phyloP scores from a whole-genome alignment of 1,284 basidiomycete genomes.

The Thecaphora frezii region DNA sequence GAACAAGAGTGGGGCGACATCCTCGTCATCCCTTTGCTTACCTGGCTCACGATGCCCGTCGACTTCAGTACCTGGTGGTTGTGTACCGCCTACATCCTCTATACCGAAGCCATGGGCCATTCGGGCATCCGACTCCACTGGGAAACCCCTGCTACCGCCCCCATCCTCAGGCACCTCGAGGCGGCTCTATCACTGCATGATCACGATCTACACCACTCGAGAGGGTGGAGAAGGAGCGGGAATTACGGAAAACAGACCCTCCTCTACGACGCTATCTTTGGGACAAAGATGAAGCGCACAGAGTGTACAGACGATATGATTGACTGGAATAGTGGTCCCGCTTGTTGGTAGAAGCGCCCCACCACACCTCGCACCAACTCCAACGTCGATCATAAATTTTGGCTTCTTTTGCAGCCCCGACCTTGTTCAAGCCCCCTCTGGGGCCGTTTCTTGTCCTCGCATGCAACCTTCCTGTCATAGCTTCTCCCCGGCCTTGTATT shows the following conservation, averaged over 20 bases:
- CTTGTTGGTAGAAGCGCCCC: no score
- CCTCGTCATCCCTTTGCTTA: conserved; percentile 32
- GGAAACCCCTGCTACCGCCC: conserved; percentile 26
- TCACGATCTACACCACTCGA: conserved; percentile 55
- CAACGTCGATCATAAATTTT: no score
- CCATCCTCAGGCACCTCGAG: conserved; percentile 29
- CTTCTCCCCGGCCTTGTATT: no score
- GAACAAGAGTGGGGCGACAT: conserved; percentile 50
- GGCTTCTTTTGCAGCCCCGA: no score
- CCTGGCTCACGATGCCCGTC: conserved; percentile 22
- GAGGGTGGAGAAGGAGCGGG: conserved; percentile 39
- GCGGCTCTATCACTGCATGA: conserved; percentile 55
- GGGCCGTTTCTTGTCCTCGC: no score
- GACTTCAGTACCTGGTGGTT: conserved; percentile 33
- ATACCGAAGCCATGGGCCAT: conserved; percentile 47
- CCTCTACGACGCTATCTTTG: conserved; percentile 52
- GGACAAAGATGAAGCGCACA: conserved; percentile 40
- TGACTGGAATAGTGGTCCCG: conserved; percentile 17
- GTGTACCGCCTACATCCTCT: conserved; percentile 33
- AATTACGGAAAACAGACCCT: conserved; percentile 56
- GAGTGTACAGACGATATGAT: conserved; percentile 29
- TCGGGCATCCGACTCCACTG: conserved; percentile 44
- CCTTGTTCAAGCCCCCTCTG: no score
- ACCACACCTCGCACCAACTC: no score
- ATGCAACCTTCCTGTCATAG: no score